Conservation (phyloP, 116 monocot species). For the Papilionanthe hybrid region DNA sequence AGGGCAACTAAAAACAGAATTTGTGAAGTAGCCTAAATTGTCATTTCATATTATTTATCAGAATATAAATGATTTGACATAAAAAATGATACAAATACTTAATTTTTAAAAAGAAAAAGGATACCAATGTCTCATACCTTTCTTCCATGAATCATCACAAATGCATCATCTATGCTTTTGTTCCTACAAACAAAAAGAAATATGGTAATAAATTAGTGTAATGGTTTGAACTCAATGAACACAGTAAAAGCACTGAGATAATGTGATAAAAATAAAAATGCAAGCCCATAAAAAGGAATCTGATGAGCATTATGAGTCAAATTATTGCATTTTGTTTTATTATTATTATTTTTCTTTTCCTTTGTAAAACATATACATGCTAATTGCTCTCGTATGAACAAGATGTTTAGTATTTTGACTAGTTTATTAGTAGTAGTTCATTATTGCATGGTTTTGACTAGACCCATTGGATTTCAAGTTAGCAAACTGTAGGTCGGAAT, state of each 20-base stretch:
- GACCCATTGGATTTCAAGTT: neutral
- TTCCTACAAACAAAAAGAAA: conserved; percentile 25
- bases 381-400: neutral
- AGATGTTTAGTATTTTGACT: neutral
- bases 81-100: neutral
- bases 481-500: neutral
- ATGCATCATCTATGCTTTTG: conserved; percentile 28
- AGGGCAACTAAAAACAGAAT: neutral
- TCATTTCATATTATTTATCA: neutral
- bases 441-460: neutral
- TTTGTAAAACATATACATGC: neutral
- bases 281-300: neutral
- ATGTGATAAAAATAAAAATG: neutral
- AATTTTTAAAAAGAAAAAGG: neutral
- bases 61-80: neutral
- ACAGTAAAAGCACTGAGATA: neutral
- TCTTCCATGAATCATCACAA: conserved; percentile 29
- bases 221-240: neutral
- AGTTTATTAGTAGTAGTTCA: neutral
- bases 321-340: neutral
- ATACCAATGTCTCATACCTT: conserved; percentile 25
- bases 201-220: neutral
- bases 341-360: neutral
- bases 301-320: neutral
- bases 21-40: neutral